phyloP scores from a whole-genome alignment of 2,329 filamentous ascomycete genomes.

The Fusarium sp. region DNA sequence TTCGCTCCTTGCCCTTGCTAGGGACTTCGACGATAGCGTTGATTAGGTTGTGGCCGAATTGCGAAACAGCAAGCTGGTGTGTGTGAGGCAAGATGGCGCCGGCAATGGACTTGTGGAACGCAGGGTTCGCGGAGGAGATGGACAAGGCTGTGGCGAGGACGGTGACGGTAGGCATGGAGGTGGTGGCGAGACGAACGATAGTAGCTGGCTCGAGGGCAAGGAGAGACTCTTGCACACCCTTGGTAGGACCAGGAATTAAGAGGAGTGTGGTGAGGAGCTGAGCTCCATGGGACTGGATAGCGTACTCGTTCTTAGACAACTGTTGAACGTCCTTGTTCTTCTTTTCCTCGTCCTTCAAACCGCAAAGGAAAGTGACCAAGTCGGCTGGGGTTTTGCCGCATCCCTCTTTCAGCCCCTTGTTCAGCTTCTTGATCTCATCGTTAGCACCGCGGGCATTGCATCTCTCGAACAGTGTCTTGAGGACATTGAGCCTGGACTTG shows the following conservation, averaged over 20 bases:
- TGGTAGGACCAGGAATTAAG: constrained; percentile 75
- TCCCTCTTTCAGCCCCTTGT: constrained; percentile 61
- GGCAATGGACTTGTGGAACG: constrained; percentile 68
- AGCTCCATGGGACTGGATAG: constrained; percentile 76
- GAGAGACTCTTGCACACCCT: constrained; percentile 80
- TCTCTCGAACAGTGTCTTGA: constrained; percentile 85
- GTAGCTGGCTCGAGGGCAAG: constrained; percentile 67
- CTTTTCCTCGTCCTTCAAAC: constrained; percentile 56
- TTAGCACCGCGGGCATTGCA: constrained; percentile 76
- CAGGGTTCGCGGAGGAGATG: constrained; percentile 61
- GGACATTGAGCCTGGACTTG: constrained; percentile 80
- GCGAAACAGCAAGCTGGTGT: constrained; percentile 61
- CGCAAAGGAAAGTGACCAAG: constrained; percentile 64
- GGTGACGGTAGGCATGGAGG: constrained; percentile 61
- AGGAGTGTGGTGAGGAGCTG: constrained; percentile 86
- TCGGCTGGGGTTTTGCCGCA: constrained; percentile 62
- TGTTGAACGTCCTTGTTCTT: constrained; percentile 55
- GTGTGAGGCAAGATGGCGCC: constrained; percentile 60
- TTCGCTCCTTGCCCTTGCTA: constrained; percentile 61
- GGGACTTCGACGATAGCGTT: constrained; percentile 63
- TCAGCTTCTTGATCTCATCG: constrained; percentile 62
- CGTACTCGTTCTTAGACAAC: constrained; percentile 67
- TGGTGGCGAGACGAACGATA: constrained; percentile 73
- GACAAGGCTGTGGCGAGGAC: constrained; percentile 65
- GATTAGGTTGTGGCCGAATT: constrained; percentile 65